phyloP scores from a whole-genome alignment of 768 basidiomycete genomes.

The Tubosaeta sp. region DNA sequence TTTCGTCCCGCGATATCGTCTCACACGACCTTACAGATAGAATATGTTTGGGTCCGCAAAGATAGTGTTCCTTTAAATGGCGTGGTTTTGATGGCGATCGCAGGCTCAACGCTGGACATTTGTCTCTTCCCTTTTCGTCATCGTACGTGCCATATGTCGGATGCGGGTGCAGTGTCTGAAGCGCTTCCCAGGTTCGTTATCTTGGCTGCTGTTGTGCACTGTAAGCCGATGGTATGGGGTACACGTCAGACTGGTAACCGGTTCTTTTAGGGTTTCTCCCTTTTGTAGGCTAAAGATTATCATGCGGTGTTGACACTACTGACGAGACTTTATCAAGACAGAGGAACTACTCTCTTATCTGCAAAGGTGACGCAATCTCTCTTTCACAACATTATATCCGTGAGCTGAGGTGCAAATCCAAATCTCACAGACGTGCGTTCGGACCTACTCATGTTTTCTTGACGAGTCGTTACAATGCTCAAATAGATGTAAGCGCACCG shows the following conservation, averaged over 20 bases:
- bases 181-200: conserved; percentile 7
- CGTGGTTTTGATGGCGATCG: neutral
- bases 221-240: neutral
- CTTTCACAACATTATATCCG: too few species aligned
- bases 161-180: neutral
- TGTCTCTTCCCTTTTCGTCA: conserved; percentile 8
- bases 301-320: neutral
- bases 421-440: neutral
- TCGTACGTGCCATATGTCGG: conserved; percentile 3
- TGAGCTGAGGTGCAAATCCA: neutral
- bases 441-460: neutral
- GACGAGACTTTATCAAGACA: neutral
- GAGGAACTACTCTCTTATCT: neutral
- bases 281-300: neutral
- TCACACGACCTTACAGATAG: conserved; percentile 1
- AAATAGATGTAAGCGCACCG: conserved; percentile 3
- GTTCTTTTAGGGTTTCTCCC: neutral
- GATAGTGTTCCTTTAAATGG: neutral
- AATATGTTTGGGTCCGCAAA: conserved; percentile 13
- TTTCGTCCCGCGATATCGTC: neutral
- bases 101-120: conserved; percentile 7
- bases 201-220: conserved; percentile 8
- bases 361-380: neutral
- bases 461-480: neutral
- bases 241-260: neutral